phyloP scores from a whole-genome alignment of 2,329 filamentous ascomycete species.

The Ascochyta pisi region DNA sequence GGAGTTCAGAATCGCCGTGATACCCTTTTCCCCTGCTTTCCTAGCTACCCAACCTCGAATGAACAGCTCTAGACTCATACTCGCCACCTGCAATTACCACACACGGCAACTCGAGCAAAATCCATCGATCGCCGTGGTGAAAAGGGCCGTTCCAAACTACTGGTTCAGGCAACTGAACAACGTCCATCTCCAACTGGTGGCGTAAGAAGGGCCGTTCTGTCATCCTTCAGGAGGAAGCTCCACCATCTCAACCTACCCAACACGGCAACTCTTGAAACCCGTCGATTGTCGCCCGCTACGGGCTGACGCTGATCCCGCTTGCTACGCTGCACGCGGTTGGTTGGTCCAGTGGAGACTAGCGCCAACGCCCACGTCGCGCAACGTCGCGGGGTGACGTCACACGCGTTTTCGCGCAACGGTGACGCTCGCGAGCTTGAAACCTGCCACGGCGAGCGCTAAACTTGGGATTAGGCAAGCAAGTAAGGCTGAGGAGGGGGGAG shows the following conservation, averaged over 20 bases:
- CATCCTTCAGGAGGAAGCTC: neutral
- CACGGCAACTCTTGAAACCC: neutral
- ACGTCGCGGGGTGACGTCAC: neutral
- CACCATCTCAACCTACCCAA: neutral
- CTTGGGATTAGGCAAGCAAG: neutral
- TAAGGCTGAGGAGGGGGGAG: neutral
- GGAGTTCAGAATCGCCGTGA: neutral
- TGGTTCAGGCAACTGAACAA: neutral
- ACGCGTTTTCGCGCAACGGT: neutral
- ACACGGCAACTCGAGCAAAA: neutral
- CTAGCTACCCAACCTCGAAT: too few relatives aligned
- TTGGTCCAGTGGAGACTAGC: neutral
- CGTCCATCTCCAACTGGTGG: slow-evolving; percentile 7
- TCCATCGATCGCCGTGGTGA: neutral
- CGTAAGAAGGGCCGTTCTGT: slow-evolving; percentile 19
- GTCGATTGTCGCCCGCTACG: slow-evolving; percentile 2
- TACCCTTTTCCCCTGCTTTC: neutral
- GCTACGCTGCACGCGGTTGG: neutral
- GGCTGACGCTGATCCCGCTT: neutral
- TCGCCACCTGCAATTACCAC: neutral
- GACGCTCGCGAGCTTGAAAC: neutral
- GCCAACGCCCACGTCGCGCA: neutral
- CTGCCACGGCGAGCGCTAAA: neutral
- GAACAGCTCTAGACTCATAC: neutral
- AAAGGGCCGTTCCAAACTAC: slow-evolving; percentile 11